Conservation (phyloP, 371 early-diverging fungal genomes). For the Mortierella sp. region DNA sequence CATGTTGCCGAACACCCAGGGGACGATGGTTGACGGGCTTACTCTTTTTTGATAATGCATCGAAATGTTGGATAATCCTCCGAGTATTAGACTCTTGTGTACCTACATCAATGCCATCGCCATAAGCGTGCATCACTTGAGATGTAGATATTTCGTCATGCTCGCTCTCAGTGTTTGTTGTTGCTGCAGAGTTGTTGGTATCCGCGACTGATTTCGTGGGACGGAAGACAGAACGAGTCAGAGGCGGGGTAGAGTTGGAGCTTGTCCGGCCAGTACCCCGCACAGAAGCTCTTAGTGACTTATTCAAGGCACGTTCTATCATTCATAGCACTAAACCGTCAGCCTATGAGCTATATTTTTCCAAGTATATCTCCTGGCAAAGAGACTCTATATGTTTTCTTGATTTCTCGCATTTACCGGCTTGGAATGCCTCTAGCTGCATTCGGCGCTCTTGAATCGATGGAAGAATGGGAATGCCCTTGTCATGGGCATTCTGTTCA, state of each 20-base stretch:
- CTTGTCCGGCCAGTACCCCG: constrained; percentile 4
- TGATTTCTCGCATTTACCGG: constrained; percentile 20
- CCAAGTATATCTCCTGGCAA: background rate
- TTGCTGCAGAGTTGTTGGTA: background rate
- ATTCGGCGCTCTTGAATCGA: constrained; percentile 44
- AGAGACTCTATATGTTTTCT: background rate
- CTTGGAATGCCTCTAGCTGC: constrained; percentile 48
- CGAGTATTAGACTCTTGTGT: constrained; percentile 17
- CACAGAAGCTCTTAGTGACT: constrained; percentile 33
- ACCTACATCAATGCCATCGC: background rate
- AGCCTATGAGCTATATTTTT: background rate
- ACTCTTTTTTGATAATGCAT: constrained; percentile 28
- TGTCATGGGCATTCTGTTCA: constrained; percentile 3
- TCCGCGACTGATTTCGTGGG: constrained; percentile 9
- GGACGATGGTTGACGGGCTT: background rate
- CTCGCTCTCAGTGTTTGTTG: background rate
- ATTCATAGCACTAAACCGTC: background rate
- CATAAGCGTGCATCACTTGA: background rate
- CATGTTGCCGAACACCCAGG: constrained; percentile 28
- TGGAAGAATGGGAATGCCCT: constrained; percentile 13
- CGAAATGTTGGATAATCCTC: constrained; percentile 39
- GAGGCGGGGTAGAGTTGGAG: background rate
- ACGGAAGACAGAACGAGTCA: constrained; percentile 11
- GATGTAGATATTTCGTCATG: background rate
- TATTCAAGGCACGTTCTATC: constrained; percentile 40